Evolutionary conservation across 2,329 filamentous ascomycete species (phyloP), one percentile per base, ranked within the genome.

Genomic region (Scytalidium lignicola): DNA sequence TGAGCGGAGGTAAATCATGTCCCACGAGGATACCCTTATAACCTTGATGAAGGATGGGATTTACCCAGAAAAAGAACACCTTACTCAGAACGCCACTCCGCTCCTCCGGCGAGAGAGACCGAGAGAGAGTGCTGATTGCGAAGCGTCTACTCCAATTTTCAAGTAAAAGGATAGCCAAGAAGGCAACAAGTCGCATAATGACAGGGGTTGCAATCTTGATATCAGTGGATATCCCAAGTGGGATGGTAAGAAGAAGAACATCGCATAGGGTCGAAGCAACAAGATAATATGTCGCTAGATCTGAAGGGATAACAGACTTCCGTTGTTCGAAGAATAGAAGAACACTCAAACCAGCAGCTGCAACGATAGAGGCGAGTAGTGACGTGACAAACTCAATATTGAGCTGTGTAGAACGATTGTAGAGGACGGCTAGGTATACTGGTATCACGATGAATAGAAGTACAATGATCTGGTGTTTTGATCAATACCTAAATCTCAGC

Each of bases 201-300:
- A 51, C 5, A n/a, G 23, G 23, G 10, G 23, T 10, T 10, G 23
- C 23, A 26, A 6, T 5, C 23, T 26, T 5, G 6, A 10, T 5
- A 10, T 26, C 23, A 5, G 23, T 26, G 5, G 23, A 26, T 26
- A 26, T 26, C 23, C 23, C 23, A 10, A 26, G 46, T 19, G 44
- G 51, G 10, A 50, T 41, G 22, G 47, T 53, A 10, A 26, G 23
- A 26, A 26, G 23, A 5, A 26, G 23, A 10, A 26, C 23, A 26
- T 26, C 23, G 10, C 23, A 26, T 26, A 44, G 5, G 43, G 19
- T 32, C 23, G 51, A 50, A 32, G 54, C 49, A 22, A 56, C 2
- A 22, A 58, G 50, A 44, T 56, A 58, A 9, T 55, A 29, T 2
- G 49, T 46, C 19, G 40, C 47, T 43, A 51, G 43, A 51, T 52